phyloP scores from a whole-genome alignment of 2,329 filamentous ascomycete genomes.

The Fusarium pininemorale region DNA sequence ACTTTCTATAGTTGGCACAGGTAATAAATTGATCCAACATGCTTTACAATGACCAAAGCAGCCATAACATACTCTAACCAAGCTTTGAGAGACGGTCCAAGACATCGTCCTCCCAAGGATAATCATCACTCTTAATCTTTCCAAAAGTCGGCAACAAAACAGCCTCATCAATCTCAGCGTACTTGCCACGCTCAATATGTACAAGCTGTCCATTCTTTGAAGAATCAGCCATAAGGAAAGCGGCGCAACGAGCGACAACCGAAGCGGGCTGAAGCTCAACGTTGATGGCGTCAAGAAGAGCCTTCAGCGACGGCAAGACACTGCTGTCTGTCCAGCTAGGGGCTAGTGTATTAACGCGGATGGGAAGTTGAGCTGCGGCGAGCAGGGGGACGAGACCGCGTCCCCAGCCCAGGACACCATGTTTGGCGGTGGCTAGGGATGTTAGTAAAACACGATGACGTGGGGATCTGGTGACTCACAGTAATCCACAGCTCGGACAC shows the following conservation, averaged over 20 bases:
- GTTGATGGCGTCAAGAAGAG: slow-evolving; percentile 50
- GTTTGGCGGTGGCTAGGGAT: slow-evolving; percentile 58
- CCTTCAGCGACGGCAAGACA: slow-evolving; percentile 53
- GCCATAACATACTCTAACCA: neutral
- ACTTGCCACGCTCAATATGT: slow-evolving; percentile 59
- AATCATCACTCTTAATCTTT: slow-evolving; percentile 45
- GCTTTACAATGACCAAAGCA: neutral
- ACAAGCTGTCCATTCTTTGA: slow-evolving; percentile 61
- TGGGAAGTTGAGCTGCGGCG: slow-evolving; percentile 49
- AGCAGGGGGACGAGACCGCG: slow-evolving; percentile 56
- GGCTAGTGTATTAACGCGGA: slow-evolving; percentile 65
- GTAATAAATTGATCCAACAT: neutral
- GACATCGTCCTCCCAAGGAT: slow-evolving; percentile 50
- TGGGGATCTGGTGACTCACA: slow-evolving; percentile 40
- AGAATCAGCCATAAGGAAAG: slow-evolving; percentile 59
- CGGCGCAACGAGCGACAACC: slow-evolving; percentile 59
- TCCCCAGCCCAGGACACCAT: slow-evolving; percentile 63
- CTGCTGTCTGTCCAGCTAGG: slow-evolving; percentile 64
- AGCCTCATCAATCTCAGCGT: slow-evolving; percentile 63
- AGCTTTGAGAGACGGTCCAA: slow-evolving; percentile 35
- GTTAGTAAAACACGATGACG: neutral
- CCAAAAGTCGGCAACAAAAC: slow-evolving; percentile 48
- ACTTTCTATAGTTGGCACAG: fast-evolving
- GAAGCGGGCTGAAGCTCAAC: slow-evolving; percentile 55
- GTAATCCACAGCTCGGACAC: slow-evolving; percentile 62